Conservation (phyloP, 148 eudicot genomes). For the Amaranthus cruentus region DNA sequence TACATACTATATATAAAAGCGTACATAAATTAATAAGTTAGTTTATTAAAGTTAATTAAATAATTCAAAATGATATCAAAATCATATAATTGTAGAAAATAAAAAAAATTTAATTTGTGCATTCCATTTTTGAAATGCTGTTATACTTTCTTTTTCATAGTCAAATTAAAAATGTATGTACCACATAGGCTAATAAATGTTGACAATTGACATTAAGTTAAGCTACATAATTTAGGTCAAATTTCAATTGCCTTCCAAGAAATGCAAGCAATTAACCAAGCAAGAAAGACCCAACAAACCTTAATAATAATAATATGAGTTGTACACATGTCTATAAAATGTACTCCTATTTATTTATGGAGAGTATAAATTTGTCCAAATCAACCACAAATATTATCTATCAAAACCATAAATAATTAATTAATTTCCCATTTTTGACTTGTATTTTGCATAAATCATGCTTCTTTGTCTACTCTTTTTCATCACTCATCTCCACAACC, state of each 20-base stretch:
- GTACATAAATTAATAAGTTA: no score
- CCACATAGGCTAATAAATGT: neutral
- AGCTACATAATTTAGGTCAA: neutral
- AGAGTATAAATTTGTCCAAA: conserved; percentile 1
- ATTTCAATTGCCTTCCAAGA: neutral
- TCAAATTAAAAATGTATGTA: neutral
- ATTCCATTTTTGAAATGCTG: no score
- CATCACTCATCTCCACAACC: conserved; percentile 1
- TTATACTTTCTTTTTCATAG: neutral
- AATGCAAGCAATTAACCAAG: conserved; percentile 7
- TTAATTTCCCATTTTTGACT: neutral
- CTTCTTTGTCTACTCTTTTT: neutral
- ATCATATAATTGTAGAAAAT: no score
- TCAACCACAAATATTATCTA: conserved; percentile 4
- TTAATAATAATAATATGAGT: neutral
- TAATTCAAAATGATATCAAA: no score
- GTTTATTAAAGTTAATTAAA: no score
- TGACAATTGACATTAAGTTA: neutral
- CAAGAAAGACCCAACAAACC: conserved; percentile 5
- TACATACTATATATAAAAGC: no score
- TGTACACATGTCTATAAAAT: conserved; percentile 16
- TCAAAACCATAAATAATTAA: neutral
- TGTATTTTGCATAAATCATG: conserved; percentile 11
- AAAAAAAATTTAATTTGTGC: no score
- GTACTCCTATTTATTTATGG: neutral